These are phyloP conservation scores for Naganishia albida DNA, from an alignment of 1,284 basidiomycete species.

Conservation along the genomic window DNA sequence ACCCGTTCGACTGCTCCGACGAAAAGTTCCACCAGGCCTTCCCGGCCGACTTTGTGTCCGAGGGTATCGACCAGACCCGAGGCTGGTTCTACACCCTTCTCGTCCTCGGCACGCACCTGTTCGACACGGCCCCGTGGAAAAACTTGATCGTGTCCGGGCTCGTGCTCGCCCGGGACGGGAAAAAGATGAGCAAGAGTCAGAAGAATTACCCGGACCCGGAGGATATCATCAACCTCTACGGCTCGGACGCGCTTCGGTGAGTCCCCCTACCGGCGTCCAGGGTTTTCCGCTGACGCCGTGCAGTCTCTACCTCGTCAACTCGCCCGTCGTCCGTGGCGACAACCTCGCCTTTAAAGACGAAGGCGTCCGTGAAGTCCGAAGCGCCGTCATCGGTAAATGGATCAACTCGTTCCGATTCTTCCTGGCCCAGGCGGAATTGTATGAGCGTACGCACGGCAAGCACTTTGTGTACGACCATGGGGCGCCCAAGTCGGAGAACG, in stretches of 20 bases:
- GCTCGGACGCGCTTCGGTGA: slow-evolving; percentile 91
- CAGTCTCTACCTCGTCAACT: slow-evolving; percentile 98
- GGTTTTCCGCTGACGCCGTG: slow-evolving; percentile 13
- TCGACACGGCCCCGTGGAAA: slow-evolving; percentile 93
- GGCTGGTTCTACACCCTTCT: slow-evolving; percentile 99
- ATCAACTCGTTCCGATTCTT: slow-evolving; percentile 99
- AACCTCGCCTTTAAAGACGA: slow-evolving; percentile 98
- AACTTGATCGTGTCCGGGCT: slow-evolving; percentile 96
- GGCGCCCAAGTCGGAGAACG: slow-evolving; percentile 81
- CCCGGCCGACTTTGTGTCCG: slow-evolving; percentile 97
- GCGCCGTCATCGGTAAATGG: slow-evolving; percentile 96
- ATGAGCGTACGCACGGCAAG: slow-evolving; percentile 77
- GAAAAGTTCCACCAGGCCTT: slow-evolving; percentile 69
- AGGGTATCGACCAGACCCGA: slow-evolving; percentile 93
- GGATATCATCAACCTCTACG: slow-evolving; percentile 85
- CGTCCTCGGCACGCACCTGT: slow-evolving; percentile 91
- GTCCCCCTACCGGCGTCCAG: slow-evolving; percentile 28
- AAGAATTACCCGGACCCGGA: slow-evolving; percentile 99
- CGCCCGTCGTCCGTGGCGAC: slow-evolving; percentile 96
- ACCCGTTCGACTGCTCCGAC: slow-evolving; percentile 97
- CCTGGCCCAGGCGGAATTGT: slow-evolving; percentile 87
- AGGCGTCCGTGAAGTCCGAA: slow-evolving; percentile 94
- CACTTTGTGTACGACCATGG: slow-evolving; percentile 87
- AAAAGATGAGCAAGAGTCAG: slow-evolving; percentile 99
- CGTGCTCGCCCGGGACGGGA: slow-evolving; percentile 93